phyloP scores from a whole-genome alignment of 768 basidiomycete genomes.

The Agaricus bisporus region DNA sequence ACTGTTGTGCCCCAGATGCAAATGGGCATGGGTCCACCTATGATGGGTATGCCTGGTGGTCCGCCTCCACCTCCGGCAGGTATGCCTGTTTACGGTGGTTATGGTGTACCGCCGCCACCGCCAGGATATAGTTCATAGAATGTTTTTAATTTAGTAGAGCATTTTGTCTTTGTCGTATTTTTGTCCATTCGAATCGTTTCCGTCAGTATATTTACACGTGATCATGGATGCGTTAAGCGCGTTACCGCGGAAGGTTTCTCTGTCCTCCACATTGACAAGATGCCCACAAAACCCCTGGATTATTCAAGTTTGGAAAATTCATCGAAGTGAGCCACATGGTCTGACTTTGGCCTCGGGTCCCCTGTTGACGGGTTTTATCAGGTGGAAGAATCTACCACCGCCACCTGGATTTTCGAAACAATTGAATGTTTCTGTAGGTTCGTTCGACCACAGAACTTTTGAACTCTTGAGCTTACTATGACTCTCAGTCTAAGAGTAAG shows the following conservation, averaged over 20 bases:
- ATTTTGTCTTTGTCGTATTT: background rate
- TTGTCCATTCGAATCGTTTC: background rate
- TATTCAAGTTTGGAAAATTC: conserved; percentile 12
- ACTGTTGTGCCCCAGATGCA: conserved; percentile 51
- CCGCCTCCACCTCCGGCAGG: conserved; percentile 22
- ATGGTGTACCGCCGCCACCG: conserved; percentile 48
- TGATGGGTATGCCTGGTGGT: conserved; percentile 25
- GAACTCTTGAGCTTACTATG: background rate
- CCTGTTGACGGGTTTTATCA: conserved; percentile 16
- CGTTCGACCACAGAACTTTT: background rate
- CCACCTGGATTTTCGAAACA: conserved; percentile 61
- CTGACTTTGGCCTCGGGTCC: background rate
- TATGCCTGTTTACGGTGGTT: conserved; percentile 22
- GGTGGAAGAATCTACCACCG: conserved; percentile 59
- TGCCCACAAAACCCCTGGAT: conserved; percentile 7
- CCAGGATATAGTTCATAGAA: conserved; percentile 45
- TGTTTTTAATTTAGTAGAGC: background rate
- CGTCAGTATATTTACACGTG: background rate
- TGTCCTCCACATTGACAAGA: background rate
- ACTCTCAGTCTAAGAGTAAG: conserved; percentile 35
- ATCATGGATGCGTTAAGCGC: background rate
- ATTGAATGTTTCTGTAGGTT: conserved; percentile 27
- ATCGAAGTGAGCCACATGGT: conserved; percentile 7
- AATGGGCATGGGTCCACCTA: conserved; percentile 32
- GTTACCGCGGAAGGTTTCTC: background rate